phyloP scores from a whole-genome alignment of 2,329 filamentous ascomycete species.

The Diaporthe batatas region DNA sequence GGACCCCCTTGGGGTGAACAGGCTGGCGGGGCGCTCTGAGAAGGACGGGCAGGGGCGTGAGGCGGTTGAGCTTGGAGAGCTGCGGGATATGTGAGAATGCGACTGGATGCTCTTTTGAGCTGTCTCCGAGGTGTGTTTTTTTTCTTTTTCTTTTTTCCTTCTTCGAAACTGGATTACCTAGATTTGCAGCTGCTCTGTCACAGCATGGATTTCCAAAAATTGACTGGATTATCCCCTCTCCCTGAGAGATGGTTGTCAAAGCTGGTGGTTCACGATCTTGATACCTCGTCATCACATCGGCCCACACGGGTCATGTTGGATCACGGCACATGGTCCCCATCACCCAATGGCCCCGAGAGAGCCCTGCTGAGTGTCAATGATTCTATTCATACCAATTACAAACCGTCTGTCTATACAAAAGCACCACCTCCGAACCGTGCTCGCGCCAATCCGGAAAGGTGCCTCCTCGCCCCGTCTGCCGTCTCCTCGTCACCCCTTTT shows the following conservation, averaged over 20 bases:
- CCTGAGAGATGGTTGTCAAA: too few relatives aligned
- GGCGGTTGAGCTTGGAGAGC: not conserved
- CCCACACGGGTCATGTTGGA: too few relatives aligned
- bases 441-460: not conserved
- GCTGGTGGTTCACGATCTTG: not conserved
- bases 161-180: not conserved
- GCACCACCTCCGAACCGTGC: conserved; percentile 8
- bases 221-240: not conserved
- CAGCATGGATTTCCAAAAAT: not conserved
- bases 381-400: conserved; percentile 41
- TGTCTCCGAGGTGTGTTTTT: not conserved
- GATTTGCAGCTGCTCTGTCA: not conserved
- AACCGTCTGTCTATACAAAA: conserved; percentile 35
- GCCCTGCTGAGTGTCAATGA: conserved; percentile 37
- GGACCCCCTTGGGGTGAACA: conserved; percentile 35
- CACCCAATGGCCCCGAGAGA: not conserved
- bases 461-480: not conserved
- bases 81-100: not conserved
- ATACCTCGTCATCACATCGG: too few relatives aligned
- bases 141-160: too few relatives aligned
- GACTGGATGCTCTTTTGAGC: not conserved
- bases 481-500: not conserved
- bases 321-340: not conserved
- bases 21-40: not conserved
- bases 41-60: not conserved